Base-by-base conservation (phyloP, 352 stramenopile genomes). In the Phytophthora europaea region DNA sequence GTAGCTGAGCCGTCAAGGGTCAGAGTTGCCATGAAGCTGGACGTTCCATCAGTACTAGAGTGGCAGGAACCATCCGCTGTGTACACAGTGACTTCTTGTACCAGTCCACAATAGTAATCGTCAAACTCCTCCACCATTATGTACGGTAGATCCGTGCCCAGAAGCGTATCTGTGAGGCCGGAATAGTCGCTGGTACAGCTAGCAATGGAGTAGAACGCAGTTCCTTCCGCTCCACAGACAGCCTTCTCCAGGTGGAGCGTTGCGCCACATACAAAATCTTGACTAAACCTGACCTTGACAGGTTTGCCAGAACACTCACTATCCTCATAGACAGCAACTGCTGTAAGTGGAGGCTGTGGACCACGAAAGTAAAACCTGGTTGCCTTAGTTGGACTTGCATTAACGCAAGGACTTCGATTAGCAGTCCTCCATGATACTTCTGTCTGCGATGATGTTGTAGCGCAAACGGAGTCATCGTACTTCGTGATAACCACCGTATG, bases 91-190 rank as follows among this genome's bases (percentile, higher is more conserved):
- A 59, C 62, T 3, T n/a, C 59, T 47, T 48, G 5, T 6, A 57
- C 18, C 50, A 48, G 18, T 12, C 26, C n/a, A 36, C 62, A 69
- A 28, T 43, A 50, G 7, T 20, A 36, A 31, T 62, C 62, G 10
- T 6, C 8, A 62, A 62, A 69, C 4, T 69, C 38, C 36, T 69
- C 62, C 38, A 62, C 23, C n/a, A 62, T 50, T 10, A 69, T 31
- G 15, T 69, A 62, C 12, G 52, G 62, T 6, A 38, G 53, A 48
- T 66, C 8, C 6, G 9, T 43, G 9, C 52, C 62, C 26, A 62
- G 62, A 6, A 62, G 16, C 4, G 51, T 57, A 38, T 53, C 28
- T 31, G 52, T 16, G 6, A 62, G 10, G 2, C 26, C 26, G 26
- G 20, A 47, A 20, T 62, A 56, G 26, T 48, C 34, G 8, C 13